These are phyloP conservation scores for Teratosphaeria zuluensis DNA, from an alignment of 2,329 filamentous ascomycete genomes.

Conservation along the genomic window DNA sequence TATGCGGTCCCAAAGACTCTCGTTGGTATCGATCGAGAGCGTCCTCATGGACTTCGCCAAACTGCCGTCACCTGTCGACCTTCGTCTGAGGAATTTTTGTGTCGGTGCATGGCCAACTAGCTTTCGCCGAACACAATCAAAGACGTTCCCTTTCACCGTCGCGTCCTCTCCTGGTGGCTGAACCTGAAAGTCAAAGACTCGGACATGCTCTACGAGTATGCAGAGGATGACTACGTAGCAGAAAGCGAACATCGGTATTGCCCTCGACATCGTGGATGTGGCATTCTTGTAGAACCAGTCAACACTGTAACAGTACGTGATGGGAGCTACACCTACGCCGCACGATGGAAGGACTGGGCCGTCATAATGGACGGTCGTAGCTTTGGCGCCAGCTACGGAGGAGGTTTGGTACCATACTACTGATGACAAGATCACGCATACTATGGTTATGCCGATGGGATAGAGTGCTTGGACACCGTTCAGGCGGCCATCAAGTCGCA, in stretches of 20 bases:
- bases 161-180: neutral
- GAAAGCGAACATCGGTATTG: slow-evolving; percentile 7
- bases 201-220: slow-evolving; percentile 7
- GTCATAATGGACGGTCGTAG: slow-evolving; percentile 1
- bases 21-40: neutral
- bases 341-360: neutral
- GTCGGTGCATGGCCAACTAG: neutral
- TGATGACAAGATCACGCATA: slow-evolving; percentile 5
- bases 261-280: neutral
- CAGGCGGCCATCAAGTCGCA: slow-evolving; percentile 3
- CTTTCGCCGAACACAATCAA: slow-evolving; percentile 1
- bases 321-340: slow-evolving; percentile 5
- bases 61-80: neutral
- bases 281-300: slow-evolving; percentile 5
- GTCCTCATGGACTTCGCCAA: neutral
- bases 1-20: neutral
- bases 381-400: neutral
- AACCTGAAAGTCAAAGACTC: neutral
- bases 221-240: slow-evolving; percentile 5
- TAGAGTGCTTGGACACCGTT: slow-evolving; percentile 2
- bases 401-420: slow-evolving; percentile 7
- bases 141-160: neutral
- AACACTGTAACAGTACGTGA: slow-evolving; percentile 6
- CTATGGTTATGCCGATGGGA: slow-evolving; percentile 3
- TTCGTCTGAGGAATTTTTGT: neutral